Percentiles rank a stretch among this genome's conserved stretches.
Conservation (phyloP, 2,329 filamentous ascomycete species). For the Lachnellula arida region DNA sequence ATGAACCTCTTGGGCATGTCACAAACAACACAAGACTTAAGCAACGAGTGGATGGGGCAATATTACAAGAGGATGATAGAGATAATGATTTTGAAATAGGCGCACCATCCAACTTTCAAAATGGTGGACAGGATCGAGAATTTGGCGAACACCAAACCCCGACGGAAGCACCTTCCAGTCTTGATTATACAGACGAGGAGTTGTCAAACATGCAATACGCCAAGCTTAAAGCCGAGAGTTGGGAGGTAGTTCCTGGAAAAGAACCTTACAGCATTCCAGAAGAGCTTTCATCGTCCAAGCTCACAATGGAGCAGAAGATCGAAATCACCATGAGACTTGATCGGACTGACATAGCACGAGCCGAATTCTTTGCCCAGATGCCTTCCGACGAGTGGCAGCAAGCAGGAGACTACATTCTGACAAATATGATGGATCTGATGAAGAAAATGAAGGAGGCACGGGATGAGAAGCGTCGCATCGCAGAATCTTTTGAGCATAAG, state of each 20-base stretch:
- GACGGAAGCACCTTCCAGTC: not conserved
- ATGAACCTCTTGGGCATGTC: not conserved
- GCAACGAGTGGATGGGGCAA: not conserved
- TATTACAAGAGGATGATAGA: not conserved
- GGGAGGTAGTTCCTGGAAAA: conserved; percentile 12
- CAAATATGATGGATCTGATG: conserved; percentile 23
- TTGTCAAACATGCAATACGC: conserved; percentile 23
- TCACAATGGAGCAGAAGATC: conserved; percentile 17
- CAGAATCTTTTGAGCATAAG: conserved; percentile 24
- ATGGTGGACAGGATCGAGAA: not conserved
- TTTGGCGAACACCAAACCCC: not conserved
- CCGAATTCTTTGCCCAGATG: conserved; percentile 21
- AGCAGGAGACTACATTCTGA: conserved; percentile 30
- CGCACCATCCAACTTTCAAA: not conserved
- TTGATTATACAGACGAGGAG: conserved; percentile 17
- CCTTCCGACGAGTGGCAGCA: conserved; percentile 30
- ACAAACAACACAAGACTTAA: not conserved
- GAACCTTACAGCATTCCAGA: conserved; percentile 6
- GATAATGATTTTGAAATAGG: not conserved
- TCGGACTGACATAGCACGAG: not conserved
- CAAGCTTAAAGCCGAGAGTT: conserved; percentile 18
- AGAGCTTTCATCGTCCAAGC: conserved; percentile 6
- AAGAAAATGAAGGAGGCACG: conserved; percentile 21
- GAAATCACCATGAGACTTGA: conserved; percentile 2
- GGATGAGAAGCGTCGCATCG: conserved; percentile 22